A percentile compares a stretch with the other conserved stretches of the same genome.
These are phyloP conservation scores for Tolypocladium amazonense DNA, from an alignment of 2,329 filamentous ascomycete genomes.

Conservation along the genomic window DNA sequence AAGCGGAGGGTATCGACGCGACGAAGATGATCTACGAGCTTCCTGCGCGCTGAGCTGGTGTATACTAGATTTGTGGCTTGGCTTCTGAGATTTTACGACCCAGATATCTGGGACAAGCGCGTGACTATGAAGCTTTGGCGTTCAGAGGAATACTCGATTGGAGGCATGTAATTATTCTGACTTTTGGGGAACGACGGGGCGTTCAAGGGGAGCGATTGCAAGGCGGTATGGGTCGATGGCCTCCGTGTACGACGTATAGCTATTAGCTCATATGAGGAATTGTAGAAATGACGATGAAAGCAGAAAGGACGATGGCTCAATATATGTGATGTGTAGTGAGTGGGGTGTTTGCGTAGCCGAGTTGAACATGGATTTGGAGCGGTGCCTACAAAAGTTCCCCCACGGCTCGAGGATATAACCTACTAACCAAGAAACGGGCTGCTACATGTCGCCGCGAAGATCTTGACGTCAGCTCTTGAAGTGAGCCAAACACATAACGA, in stretches of 20 bases:
- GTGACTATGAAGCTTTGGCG: not conserved
- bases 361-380: not conserved
- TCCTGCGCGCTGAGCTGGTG: not conserved
- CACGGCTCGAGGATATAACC: not conserved
- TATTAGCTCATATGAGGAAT: not conserved
- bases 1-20: constrained; percentile 25
- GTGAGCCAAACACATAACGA: not conserved
- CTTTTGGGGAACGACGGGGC: not conserved
- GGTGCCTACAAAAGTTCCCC: not conserved
- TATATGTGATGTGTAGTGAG: not conserved
- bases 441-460: not conserved
- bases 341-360: not conserved
- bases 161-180: not conserved
- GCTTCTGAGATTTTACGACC: not conserved
- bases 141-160: not conserved
- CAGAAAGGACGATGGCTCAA: not conserved
- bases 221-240: not conserved
- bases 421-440: not conserved
- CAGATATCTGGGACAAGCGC: not conserved
- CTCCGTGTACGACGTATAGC: not conserved
- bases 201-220: not conserved
- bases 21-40: constrained; percentile 15
- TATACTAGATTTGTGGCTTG: not conserved
- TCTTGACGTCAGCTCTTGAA: not conserved
- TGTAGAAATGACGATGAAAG: not conserved